Percentiles rank a stretch among this genome's conserved stretches.
These are phyloP conservation scores for Asterella californica DNA, from an alignment of 225 moss, liverwort and hornwort species.

Conservation along the genomic window DNA sequence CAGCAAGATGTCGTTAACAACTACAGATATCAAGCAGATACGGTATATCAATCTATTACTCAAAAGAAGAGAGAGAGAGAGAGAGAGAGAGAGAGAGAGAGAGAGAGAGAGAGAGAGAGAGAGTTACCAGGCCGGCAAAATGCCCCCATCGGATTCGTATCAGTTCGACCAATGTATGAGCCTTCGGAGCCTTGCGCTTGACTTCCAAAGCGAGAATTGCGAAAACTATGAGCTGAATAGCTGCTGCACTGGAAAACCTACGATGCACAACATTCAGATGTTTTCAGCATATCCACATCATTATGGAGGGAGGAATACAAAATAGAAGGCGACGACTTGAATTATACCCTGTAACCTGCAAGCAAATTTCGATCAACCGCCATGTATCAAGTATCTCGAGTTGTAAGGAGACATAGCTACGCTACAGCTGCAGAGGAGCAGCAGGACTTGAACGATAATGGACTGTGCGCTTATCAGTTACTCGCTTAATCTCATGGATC, in stretches of 20 bases:
- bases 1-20: not conserved
- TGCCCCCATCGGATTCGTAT: slow-evolving; percentile 33
- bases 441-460: not conserved
- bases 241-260: slow-evolving; percentile 17
- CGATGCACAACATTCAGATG: not conserved
- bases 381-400: not conserved
- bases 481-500: no score
- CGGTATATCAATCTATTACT: not conserved
- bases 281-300: not conserved
- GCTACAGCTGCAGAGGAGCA: not conserved
- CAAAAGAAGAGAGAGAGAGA: not conserved
- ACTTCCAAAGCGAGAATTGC: slow-evolving; percentile 32
- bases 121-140: slow-evolving; percentile 8
- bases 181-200: slow-evolving; percentile 36
- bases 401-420: not conserved
- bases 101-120: not conserved
- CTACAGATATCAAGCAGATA: not conserved
- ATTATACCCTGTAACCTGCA: not conserved
- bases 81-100: not conserved
- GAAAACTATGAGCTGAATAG: slow-evolving; percentile 24
- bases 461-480: not conserved
- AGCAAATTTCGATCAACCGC: not conserved
- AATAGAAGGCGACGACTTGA: not conserved
- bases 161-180: slow-evolving; percentile 38
- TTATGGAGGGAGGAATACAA: not conserved